Conservation (phyloP, 495 filamentous ascomycete genomes). For the Annulohypoxylon maeteangense region DNA sequence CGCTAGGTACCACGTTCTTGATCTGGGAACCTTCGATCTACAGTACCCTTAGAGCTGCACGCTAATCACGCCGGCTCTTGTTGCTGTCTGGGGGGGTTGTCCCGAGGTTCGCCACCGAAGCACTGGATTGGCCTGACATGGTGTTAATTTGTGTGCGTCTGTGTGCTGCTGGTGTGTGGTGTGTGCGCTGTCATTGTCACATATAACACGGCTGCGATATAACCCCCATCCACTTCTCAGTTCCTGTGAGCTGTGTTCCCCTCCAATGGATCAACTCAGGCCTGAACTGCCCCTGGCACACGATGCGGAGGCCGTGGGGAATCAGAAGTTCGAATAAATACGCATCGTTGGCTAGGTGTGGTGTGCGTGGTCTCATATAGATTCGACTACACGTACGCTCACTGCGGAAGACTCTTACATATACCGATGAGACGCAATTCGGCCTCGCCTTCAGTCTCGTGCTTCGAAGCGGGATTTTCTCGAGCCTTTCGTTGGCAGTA, state of each 20-base stretch:
- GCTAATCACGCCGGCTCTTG: constrained; percentile 46
- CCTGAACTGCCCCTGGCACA: constrained; percentile 38
- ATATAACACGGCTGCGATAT: constrained; percentile 48
- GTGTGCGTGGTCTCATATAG: constrained; percentile 40
- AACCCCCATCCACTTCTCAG: constrained; percentile 45
- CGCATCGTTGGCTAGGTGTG: constrained; percentile 24
- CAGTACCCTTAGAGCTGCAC: constrained; percentile 42
- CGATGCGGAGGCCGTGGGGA: constrained; percentile 40
- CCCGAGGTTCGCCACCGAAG: constrained; percentile 43
- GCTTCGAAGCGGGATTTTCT: constrained; percentile 22
- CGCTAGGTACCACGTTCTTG: constrained; percentile 34
- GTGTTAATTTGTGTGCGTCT: constrained; percentile 37
- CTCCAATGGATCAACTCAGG: constrained; percentile 36
- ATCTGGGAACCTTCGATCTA: constrained; percentile 46
- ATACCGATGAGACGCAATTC: constrained; percentile 33
- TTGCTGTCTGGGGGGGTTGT: constrained; percentile 29
- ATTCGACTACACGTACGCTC: constrained; percentile 37
- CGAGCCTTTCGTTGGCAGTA: constrained; percentile 13
- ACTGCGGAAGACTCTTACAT: constrained; percentile 22
- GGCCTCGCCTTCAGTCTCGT: constrained; percentile 13
- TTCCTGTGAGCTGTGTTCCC: constrained; percentile 33
- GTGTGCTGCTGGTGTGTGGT: constrained; percentile 37
- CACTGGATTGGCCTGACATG: constrained; percentile 34
- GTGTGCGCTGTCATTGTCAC: constrained; percentile 53
- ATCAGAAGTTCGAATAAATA: constrained; percentile 30